A percentile compares a stretch with the other conserved stretches of the same genome.
Conservation (phyloP, 345 rosid genomes). For the Lumnitzera littorea region DNA sequence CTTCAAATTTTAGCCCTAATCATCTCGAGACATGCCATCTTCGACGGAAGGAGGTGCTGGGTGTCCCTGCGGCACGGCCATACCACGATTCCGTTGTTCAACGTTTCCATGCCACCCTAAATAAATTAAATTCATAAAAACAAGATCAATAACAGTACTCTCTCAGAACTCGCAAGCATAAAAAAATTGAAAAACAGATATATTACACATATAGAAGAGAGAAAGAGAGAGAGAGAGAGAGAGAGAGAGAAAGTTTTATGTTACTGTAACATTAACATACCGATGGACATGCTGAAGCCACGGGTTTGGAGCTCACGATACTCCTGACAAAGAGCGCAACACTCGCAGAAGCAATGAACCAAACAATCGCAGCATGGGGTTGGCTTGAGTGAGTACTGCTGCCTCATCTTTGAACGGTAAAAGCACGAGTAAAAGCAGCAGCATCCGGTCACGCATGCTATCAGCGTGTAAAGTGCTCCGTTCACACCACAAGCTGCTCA, state of each 20-base stretch:
- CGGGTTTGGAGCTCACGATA: constrained; percentile 9
- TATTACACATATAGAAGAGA: neutral
- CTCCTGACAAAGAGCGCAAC: constrained; percentile 8
- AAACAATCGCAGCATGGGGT: constrained; percentile 1
- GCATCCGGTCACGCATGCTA: constrained; percentile 16
- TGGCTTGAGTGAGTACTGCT: constrained; percentile 15
- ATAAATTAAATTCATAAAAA: neutral
- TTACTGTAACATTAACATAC: too few relatives aligned
- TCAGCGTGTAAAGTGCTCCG: constrained; percentile 28
- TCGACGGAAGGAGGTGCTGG: neutral
- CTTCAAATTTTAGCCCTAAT: too few relatives aligned
- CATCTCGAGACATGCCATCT: neutral
- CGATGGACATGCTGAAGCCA: neutral
- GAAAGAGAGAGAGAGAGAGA: too few relatives aligned
- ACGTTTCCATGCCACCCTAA: constrained; percentile 7
- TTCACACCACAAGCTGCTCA: constrained; percentile 30
- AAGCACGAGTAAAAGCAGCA: constrained; percentile 33
- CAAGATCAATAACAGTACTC: neutral
- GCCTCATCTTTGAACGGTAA: constrained; percentile 33
- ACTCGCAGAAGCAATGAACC: constrained; percentile 8
- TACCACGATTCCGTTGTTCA: constrained; percentile 2
- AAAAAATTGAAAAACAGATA: neutral
- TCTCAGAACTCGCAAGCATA: neutral
- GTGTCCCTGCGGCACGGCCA: neutral
- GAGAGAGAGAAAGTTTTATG: too few relatives aligned